Evolutionary conservation across 1,284 basidiomycete species (phyloP).

Genomic region (Pseudozyma tsukubaensis): DNA sequence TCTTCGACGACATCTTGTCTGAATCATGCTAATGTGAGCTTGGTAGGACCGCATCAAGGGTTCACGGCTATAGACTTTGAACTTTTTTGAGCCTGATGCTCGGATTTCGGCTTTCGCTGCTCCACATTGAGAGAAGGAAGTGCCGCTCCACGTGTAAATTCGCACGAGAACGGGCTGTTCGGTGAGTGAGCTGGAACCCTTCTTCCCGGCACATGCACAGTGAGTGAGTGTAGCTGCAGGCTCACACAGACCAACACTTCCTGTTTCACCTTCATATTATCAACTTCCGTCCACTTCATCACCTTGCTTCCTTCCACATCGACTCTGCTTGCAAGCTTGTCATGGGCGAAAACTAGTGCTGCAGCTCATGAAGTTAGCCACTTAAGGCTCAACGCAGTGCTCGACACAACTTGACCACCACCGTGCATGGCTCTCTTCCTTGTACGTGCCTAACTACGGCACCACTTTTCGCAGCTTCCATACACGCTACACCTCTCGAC

Average conservation of each 20-base stretch:
- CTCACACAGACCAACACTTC: slow-evolving; percentile 31
- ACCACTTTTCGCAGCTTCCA: no score
- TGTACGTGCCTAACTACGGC: no score
- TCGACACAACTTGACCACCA: no score
- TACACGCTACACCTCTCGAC: no score
- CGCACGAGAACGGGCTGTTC: slow-evolving; percentile 28
- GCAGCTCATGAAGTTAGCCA: no score
- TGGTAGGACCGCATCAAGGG: neutral
- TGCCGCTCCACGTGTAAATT: slow-evolving; percentile 2
- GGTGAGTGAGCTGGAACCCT: slow-evolving; percentile 34
- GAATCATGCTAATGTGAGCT: neutral
- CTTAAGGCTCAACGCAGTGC: no score
- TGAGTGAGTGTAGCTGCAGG: neutral
- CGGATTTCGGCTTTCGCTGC: slow-evolving; percentile 24
- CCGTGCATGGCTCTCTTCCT: no score
- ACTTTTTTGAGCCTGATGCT: slow-evolving; percentile 9
- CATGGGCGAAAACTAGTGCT: neutral
- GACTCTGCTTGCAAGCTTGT: neutral
- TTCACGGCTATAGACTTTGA: neutral
- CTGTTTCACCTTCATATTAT: neutral
- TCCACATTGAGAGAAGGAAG: slow-evolving; percentile 18
- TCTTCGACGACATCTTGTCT: slow-evolving; percentile 26
- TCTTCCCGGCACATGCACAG: neutral
- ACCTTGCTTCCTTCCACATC: neutral
- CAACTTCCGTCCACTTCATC: neutral